Conservation (phyloP, 2,329 filamentous ascomycete genomes). For the Paecilomyces fulvus region DNA sequence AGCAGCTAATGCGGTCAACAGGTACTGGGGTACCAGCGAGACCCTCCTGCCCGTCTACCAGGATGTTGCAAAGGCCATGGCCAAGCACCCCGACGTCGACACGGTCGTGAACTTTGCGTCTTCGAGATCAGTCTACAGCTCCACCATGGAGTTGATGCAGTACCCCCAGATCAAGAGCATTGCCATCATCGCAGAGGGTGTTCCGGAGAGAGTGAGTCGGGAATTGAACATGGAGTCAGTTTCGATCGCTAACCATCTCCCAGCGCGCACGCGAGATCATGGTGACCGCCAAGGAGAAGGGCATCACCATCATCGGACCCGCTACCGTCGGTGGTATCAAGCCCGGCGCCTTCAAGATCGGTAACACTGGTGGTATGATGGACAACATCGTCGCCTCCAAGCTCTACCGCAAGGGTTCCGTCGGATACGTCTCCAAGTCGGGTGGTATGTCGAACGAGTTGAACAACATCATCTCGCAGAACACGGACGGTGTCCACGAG, state of each 20-base stretch:
- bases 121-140: conserved; percentile 95
- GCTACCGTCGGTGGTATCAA: conserved; percentile 99
- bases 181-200: conserved; percentile 98
- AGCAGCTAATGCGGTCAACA: conserved; percentile 15
- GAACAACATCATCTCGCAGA: conserved; percentile 98
- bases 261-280: conserved; percentile 96
- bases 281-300: conserved; percentile 95
- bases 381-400: conserved; percentile 99
- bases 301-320: conserved; percentile 96
- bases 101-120: conserved; percentile 99
- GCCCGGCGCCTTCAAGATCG: conserved; percentile 98
- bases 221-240: not conserved
- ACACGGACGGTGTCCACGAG: conserved; percentile 96
- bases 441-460: conserved; percentile 99
- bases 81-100: conserved; percentile 95
- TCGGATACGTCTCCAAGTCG: conserved; percentile 99
- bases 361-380: conserved; percentile 99
- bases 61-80: conserved; percentile 80
- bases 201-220: conserved; percentile 72
- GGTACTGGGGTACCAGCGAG: conserved; percentile 99
- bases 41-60: conserved; percentile 98
- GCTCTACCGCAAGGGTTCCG: conserved; percentile 98
- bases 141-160: conserved; percentile 97
- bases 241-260: conserved; percentile 1
- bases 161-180: conserved; percentile 96